Base-by-base conservation (phyloP, 2,329 filamentous ascomycete genomes). In the Ascochyta viciae-villosae region DNA sequence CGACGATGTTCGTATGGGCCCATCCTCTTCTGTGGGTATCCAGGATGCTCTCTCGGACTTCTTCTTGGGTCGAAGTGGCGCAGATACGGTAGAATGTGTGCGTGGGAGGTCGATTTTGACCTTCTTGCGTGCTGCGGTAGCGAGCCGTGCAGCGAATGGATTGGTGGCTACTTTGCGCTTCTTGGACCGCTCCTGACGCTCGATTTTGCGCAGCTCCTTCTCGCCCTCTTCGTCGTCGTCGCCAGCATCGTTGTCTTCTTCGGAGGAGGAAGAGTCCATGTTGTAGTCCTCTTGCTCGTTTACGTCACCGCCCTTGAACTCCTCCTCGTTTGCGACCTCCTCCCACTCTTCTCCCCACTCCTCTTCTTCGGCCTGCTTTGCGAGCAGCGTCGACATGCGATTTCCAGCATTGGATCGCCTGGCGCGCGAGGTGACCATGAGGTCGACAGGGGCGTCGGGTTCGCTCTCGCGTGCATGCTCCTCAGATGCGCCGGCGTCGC, bases 181-280 rank as follows among this genome's bases (percentile, higher is more conserved):
- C 74, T 91, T 91, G 58, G 44, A 69, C 33, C 67, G 64, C 49
- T 76, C 85, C 66, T 89, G 89, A 56, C 87, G 88, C 54, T 89
- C 91, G 65, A 89, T 85, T 61, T 86, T 88, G 76, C 95, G 87
- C 50, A 99, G 76, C 76, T 96, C 92, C 67, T 88, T 89, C 77
- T 99, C 95, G 31, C 95, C 95, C 53, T 91, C 90, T 4, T 95
- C 75, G 38, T 96, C 91, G 63, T 95, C 86, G 64, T 94, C 86
- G 8, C 73, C 78, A 76, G 55, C 89, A 82, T 47, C 87, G 81
- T 75, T 87, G 54, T 92, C 89, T 60, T 92, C 90, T 61, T 91
- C 90, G 0, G 87, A 91, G 0, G 91, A 96, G 13, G 90, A 75
- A 37, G 73, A 93, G 68, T 96, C 92, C 80, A 97, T 89, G 42